Percentiles rank a stretch among this genome's conserved stretches.
Conservation (phyloP, 257 asterid genomes). For the Solanum chilense region DNA sequence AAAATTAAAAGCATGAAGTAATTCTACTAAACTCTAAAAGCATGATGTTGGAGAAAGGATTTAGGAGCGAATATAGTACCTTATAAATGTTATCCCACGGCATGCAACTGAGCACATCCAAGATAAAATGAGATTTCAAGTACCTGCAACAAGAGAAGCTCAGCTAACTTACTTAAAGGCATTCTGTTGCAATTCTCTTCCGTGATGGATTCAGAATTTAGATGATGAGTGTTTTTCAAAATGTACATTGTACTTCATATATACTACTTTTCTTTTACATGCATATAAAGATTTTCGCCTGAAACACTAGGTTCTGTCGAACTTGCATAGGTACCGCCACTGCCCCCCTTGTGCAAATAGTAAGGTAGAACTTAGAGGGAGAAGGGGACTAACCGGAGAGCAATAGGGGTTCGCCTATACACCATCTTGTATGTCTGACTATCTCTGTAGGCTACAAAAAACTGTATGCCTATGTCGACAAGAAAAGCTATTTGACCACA, state of each 20-base stretch:
- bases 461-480: constrained; percentile 25
- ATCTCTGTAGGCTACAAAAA: constrained; percentile 33
- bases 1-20: background rate
- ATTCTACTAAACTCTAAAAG: background rate
- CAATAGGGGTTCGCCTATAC: constrained; percentile 21
- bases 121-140: constrained; percentile 23
- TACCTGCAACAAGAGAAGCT: constrained; percentile 13
- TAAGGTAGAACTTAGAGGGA: background rate
- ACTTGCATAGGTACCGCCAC: background rate
- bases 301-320: background rate
- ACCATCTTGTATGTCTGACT: constrained; percentile 29
- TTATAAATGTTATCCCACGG: constrained; percentile 39
- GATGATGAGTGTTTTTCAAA: background rate
- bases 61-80: constrained; percentile 8
- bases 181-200: background rate
- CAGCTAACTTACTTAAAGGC: background rate
- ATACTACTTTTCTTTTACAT: background rate
- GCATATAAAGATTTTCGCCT: background rate
- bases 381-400: constrained; percentile 20
- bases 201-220: background rate
- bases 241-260: background rate
- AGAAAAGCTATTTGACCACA: constrained; percentile 29
- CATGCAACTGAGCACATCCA: constrained; percentile 32
- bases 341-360: background rate
- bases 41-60: background rate